Conservation (phyloP, 352 stramenopile genomes). For the Phytophthora capsici region DNA sequence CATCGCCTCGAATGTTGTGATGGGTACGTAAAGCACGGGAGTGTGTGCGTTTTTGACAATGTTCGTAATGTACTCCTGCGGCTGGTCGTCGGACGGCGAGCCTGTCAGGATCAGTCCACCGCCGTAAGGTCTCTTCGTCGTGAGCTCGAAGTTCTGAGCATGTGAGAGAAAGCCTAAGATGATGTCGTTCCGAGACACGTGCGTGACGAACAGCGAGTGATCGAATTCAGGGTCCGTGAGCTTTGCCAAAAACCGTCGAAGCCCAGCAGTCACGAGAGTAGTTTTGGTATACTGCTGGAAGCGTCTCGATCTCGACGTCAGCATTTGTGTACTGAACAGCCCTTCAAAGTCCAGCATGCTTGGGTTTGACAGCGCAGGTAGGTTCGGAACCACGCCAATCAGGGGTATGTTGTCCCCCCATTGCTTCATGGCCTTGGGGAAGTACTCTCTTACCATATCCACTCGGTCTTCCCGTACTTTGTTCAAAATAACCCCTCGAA, state of each 20-base stretch:
- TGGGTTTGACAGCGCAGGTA: constrained; percentile 73
- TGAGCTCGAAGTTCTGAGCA: constrained; percentile 75
- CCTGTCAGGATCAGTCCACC: constrained; percentile 91
- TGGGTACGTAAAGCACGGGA: constrained; percentile 79
- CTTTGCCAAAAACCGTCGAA: constrained; percentile 85
- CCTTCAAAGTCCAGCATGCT: constrained; percentile 92
- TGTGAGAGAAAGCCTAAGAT: constrained; percentile 90
- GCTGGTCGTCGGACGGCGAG: constrained; percentile 72
- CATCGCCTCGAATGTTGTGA: constrained; percentile 84
- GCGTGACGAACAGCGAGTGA: constrained; percentile 89
- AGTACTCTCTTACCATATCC: constrained; percentile 89
- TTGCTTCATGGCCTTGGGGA: constrained; percentile 82
- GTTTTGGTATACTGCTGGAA: constrained; percentile 84
- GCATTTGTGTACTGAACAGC: constrained; percentile 79
- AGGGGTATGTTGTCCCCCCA: constrained; percentile 73
- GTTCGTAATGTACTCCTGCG: constrained; percentile 81
- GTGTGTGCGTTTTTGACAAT: constrained; percentile 67
- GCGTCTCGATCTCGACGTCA: constrained; percentile 55
- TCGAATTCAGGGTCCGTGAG: constrained; percentile 76
- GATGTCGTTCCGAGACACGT: constrained; percentile 91
- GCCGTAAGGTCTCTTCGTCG: constrained; percentile 69
- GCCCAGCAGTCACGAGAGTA: constrained; percentile 86
- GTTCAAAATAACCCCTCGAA: constrained; percentile 97
- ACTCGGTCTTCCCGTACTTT: constrained; percentile 90
- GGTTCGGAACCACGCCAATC: constrained; percentile 86